phyloP scores from a whole-genome alignment of 2,329 filamentous ascomycete species.

The Aspergillus udagawae region DNA sequence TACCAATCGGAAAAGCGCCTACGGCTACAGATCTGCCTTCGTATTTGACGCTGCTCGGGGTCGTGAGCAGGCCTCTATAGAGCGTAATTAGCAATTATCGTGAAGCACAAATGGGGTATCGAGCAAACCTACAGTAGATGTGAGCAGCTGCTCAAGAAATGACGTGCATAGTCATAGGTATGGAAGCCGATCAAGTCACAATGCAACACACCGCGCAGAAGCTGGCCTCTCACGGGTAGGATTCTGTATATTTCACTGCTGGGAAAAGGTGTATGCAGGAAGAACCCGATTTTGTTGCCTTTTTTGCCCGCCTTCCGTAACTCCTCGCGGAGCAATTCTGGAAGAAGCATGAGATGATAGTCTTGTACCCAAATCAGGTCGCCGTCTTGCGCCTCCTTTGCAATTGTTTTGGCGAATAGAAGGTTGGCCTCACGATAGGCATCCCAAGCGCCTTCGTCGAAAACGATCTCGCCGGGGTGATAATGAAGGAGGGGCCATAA shows the following conservation, averaged over 20 bases:
- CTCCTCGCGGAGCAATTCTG: constrained; percentile 89
- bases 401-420: constrained; percentile 83
- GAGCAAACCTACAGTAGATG: constrained; percentile 64
- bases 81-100: constrained; percentile 2
- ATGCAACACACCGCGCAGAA: constrained; percentile 81
- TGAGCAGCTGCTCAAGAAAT: constrained; percentile 92
- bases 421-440: constrained; percentile 92
- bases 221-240: constrained; percentile 82
- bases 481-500: constrained; percentile 99
- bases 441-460: constrained; percentile 90
- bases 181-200: constrained; percentile 97
- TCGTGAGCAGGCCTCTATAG: constrained; percentile 53
- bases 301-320: constrained; percentile 67
- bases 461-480: constrained; percentile 96
- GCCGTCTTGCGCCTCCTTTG: constrained; percentile 82
- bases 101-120: constrained; percentile 4
- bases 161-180: constrained; percentile 97
- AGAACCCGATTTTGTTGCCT: constrained; percentile 97
- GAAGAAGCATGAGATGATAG: constrained; percentile 96
- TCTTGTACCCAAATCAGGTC: constrained; percentile 98
- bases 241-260: constrained; percentile 97
- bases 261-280: constrained; percentile 94
- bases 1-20: constrained; percentile 90
- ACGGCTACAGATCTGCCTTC: constrained; percentile 79
- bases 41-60: constrained; percentile 86